These are phyloP conservation scores for Boletus bicolor DNA, from an alignment of 768 basidiomycete genomes.

Conservation along the genomic window DNA sequence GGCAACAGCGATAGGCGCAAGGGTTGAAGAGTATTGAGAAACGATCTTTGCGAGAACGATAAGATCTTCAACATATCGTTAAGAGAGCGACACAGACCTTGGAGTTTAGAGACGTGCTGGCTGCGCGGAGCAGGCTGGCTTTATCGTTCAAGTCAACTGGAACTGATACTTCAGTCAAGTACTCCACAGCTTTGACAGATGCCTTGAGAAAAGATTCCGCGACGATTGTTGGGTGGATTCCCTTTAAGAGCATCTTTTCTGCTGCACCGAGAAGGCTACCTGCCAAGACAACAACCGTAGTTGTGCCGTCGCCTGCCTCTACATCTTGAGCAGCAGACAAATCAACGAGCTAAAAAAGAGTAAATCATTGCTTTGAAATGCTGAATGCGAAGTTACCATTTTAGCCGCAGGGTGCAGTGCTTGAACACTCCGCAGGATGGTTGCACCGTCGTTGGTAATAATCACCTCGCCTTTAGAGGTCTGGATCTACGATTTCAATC, in stretches of 20 bases:
- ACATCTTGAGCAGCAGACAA: conserved; percentile 97
- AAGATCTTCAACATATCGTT: conserved; percentile 2
- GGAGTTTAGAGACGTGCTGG: conserved; percentile 93
- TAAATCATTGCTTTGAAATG: neutral
- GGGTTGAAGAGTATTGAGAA: conserved; percentile 96
- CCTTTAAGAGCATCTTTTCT: conserved; percentile 94
- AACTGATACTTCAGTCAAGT: conserved; percentile 85
- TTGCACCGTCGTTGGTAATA: conserved; percentile 98
- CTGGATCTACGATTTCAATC: conserved; percentile 66
- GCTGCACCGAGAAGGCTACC: conserved; percentile 91
- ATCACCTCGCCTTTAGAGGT: conserved; percentile 95
- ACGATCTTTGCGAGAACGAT: conserved; percentile 65
- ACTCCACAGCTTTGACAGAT: conserved; percentile 90
- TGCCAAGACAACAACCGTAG: conserved; percentile 94
- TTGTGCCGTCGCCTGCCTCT: conserved; percentile 98
- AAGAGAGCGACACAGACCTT: conserved; percentile 53
- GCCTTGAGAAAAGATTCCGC: conserved; percentile 95
- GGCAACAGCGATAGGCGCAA: conserved; percentile 98
- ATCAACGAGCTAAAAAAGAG: conserved; percentile 76
- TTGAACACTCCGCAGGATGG: conserved; percentile 92
- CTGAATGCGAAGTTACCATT: conserved; percentile 58
- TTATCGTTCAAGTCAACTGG: conserved; percentile 90
- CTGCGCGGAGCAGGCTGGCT: conserved; percentile 81
- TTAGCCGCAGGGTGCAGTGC: conserved; percentile 97
- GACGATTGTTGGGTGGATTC: conserved; percentile 96